Base-by-base conservation (phyloP, 805 yeast genomes). In the Candida andamanensis region DNA sequence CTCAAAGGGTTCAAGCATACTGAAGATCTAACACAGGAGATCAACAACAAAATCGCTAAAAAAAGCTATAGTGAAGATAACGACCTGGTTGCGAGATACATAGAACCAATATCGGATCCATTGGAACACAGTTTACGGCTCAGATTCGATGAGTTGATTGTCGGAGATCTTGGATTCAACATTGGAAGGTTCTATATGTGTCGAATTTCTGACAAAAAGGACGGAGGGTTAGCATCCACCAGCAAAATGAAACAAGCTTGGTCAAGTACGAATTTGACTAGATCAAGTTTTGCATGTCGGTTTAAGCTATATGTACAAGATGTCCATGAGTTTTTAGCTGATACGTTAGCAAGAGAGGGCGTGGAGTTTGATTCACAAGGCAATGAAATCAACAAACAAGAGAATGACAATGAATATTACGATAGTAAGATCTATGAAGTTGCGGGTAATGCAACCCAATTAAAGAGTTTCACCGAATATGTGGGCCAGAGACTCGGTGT, bases 271-370 rank as follows among this genome's bases (percentile, higher is more conserved):
- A 18, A 28, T 10, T 22, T 14, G 6, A 18, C 31, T 4, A 26
- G 28, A 23, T 32, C 37, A 8, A 9, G 27, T 7, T 15, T 25
- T 5, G 35, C 35, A n/a, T 52, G 66, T 1, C 35, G 42, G 3
- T 66, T 66, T 50, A 63, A 60, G 28, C 39, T 66, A 18, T 66
- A 63, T 36, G 70, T 66, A 11, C 63, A 64, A 32, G 70, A 66
- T 40, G 60, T 59, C 2, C 58, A 62, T 35, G 35, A 45, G 16
- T 46, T 60, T 52, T 45, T 66, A 28, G 36, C 38, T 6, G 52
- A 51, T 3, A 40, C 57, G 1, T 48, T 65, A 9, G 36, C 39
- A 2, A 39, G 26, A 4, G 54, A 52, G 22, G 69, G 68, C 0
- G 40, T 58, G 5, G 68, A 65, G 26, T 61, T 63, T 30, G 58